Percentiles rank a stretch among this genome's conserved stretches.
These are phyloP conservation scores for Thymus mandschuricus DNA, from an alignment of 257 asterid genomes.

Conservation along the genomic window DNA sequence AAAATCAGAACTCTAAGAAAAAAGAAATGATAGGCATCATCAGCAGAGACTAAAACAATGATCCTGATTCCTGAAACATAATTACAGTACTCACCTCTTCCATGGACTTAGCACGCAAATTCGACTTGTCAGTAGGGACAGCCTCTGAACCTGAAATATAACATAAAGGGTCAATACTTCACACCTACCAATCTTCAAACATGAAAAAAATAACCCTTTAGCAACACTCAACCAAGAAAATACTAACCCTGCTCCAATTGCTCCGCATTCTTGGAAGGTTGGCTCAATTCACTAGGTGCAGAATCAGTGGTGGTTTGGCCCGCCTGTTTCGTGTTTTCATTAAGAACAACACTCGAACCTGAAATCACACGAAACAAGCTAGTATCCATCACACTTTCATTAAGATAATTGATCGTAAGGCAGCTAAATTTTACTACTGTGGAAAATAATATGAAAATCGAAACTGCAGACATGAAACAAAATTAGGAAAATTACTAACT, in stretches of 20 bases:
- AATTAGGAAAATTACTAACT: conserved; percentile 36
- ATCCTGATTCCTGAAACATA: not conserved
- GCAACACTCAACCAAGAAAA: conserved; percentile 12
- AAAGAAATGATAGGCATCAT: conserved; percentile 31
- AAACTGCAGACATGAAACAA: not conserved
- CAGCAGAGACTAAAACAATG: conserved; percentile 3
- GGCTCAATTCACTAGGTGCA: conserved; percentile 21
- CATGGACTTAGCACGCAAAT: conserved; percentile 44
- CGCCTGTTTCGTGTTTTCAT: conserved; percentile 15
- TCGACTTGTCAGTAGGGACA: conserved; percentile 38
- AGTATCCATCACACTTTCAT: not conserved
- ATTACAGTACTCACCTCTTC: conserved; percentile 50
- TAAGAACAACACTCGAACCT: conserved; percentile 41
- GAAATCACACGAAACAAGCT: conserved; percentile 22
- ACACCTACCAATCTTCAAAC: not conserved
- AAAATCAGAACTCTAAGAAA: too few relatives aligned
- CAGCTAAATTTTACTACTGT: not conserved
- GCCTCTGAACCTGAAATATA: conserved; percentile 37
- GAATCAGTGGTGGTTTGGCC: conserved; percentile 29
- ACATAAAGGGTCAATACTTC: conserved; percentile 22
- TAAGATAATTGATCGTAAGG: not conserved
- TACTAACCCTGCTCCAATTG: conserved; percentile 39
- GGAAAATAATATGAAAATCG: not conserved
- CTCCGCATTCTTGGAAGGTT: conserved; percentile 30
- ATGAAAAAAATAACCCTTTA: not conserved